Conservation (phyloP, 768 basidiomycete species). For the Cytidiella melzeri region DNA sequence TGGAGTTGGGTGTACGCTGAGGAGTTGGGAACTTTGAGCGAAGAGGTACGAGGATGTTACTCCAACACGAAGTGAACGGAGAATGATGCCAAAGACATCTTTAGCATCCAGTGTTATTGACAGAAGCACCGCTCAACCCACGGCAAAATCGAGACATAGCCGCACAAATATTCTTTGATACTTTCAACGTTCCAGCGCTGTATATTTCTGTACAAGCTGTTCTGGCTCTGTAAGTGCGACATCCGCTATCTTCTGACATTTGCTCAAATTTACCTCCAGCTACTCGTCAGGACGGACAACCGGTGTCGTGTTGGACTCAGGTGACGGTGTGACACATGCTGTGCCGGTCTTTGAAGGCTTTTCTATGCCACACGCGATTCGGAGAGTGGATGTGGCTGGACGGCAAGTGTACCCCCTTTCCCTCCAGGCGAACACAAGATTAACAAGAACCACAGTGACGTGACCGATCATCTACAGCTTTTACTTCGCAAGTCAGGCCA, state of each 20-base stretch:
- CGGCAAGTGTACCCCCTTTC: constrained; percentile 43
- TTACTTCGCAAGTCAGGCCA: constrained; percentile 92
- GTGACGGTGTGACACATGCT: constrained; percentile 97
- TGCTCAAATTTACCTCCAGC: constrained; percentile 35
- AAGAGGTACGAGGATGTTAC: constrained; percentile 90
- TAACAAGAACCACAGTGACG: constrained; percentile 54
- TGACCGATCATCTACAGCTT: constrained; percentile 93
- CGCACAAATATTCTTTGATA: constrained; percentile 99
- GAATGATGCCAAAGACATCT: no score
- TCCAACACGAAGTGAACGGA: no score
- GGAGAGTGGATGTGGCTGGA: constrained; percentile 94
- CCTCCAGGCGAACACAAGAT: constrained; percentile 1
- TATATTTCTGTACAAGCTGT: constrained; percentile 98
- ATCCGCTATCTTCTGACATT: background rate
- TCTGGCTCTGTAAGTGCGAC: constrained; percentile 71
- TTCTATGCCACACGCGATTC: constrained; percentile 97
- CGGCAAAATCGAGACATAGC: constrained; percentile 93
- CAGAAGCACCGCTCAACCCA: constrained; percentile 96
- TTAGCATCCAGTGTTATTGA: constrained; percentile 94
- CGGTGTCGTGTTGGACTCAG: constrained; percentile 98
- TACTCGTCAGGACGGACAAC: constrained; percentile 98
- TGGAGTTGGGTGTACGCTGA: constrained; percentile 98
- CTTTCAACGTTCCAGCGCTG: constrained; percentile 97
- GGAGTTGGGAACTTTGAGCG: constrained; percentile 90
- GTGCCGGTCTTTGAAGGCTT: constrained; percentile 99